Percentiles rank a stretch among this genome's conserved stretches.
Evolutionary conservation across 2,329 filamentous ascomycete genomes (phyloP).

Genomic region (Chrysoporthe austroafricana): DNA sequence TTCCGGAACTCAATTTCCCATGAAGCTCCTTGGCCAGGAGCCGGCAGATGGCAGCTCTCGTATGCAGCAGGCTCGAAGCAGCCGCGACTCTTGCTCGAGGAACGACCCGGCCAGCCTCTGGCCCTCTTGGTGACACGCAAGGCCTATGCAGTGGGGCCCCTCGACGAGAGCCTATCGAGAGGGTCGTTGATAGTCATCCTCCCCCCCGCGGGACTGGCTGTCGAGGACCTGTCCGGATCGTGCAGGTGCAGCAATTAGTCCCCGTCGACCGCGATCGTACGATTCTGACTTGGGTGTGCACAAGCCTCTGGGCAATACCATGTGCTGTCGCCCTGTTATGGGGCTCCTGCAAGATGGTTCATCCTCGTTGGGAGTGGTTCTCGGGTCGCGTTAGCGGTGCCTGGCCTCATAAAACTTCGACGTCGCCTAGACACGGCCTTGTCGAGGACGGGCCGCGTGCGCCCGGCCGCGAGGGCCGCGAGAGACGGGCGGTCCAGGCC

Average conservation of each 20-base stretch:
- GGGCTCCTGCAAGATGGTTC: conserved; percentile 15
- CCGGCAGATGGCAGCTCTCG: conserved; percentile 26
- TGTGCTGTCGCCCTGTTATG: conserved; percentile 4
- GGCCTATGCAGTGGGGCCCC: background rate
- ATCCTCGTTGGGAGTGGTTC: conserved; percentile 22
- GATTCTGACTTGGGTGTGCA: background rate
- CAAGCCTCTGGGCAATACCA: conserved; percentile 2
- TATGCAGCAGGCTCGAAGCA: conserved; percentile 26
- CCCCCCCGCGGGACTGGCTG: background rate
- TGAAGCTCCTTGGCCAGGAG: conserved; percentile 18
- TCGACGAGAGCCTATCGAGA: background rate
- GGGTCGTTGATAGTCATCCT: background rate
- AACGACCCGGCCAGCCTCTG: too few relatives aligned
- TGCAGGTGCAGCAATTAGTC: conserved; percentile 5
- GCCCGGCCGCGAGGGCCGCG: background rate
- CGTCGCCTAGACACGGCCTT: background rate
- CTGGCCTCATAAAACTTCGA: conserved; percentile 16
- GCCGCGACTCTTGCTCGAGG: conserved; percentile 8
- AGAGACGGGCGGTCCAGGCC: background rate
- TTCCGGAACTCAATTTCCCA: conserved; percentile 23
- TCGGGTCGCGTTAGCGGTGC: conserved; percentile 13
- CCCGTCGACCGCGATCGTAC: conserved; percentile 2
- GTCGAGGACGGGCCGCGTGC: background rate
- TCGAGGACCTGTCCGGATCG: background rate
- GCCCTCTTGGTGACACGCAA: too few relatives aligned